These are phyloP conservation scores for Royoungia palumana DNA, from an alignment of 768 basidiomycete genomes.

Conservation along the genomic window DNA sequence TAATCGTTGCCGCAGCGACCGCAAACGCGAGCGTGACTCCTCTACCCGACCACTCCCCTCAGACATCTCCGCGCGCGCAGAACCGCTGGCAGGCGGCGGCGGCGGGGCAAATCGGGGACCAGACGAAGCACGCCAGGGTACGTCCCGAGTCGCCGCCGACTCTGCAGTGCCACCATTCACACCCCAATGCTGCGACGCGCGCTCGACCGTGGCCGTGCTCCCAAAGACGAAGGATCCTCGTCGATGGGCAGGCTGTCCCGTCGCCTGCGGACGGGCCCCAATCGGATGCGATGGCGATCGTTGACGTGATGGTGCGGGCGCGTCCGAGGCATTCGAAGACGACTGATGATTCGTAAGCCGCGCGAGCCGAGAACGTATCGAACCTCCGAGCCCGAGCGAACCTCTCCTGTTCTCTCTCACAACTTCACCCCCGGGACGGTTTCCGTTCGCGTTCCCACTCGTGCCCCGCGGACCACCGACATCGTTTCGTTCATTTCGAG, in stretches of 20 bases:
- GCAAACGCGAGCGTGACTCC: slow-evolving; percentile 23
- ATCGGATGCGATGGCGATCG: slow-evolving; percentile 24
- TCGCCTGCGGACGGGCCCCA: slow-evolving; percentile 23
- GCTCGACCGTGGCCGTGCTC: slow-evolving; percentile 2
- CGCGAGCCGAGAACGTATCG: slow-evolving; percentile 27
- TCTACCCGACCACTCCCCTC: slow-evolving; percentile 13
- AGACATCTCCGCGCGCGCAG: slow-evolving; percentile 2
- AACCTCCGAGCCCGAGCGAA: slow-evolving; percentile 22
- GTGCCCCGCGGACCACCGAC: slow-evolving; percentile 2
- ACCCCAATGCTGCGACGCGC: slow-evolving; percentile 15
- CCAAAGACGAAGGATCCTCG: slow-evolving; percentile 10
- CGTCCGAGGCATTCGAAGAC: slow-evolving; percentile 3
- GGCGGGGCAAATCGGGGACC: slow-evolving; percentile 12
- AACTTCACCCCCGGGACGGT: slow-evolving; percentile 7
- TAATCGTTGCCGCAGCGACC: slow-evolving; percentile 26
- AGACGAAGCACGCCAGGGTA: slow-evolving; percentile 24
- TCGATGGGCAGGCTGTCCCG: slow-evolving; percentile 9
- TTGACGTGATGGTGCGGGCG: slow-evolving; percentile 13
- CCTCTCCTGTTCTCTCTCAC: slow-evolving; percentile 15
- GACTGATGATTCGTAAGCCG: slow-evolving; percentile 21
- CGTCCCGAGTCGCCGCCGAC: slow-evolving; percentile 8
- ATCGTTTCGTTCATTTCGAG: slow-evolving; percentile 11
- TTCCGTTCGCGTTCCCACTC: slow-evolving; percentile 8
- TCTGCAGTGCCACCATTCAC: slow-evolving; percentile 4
- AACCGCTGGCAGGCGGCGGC: background rate